Conservation (phyloP, 441 rosid genomes). For the Flueggea neowawraea region DNA sequence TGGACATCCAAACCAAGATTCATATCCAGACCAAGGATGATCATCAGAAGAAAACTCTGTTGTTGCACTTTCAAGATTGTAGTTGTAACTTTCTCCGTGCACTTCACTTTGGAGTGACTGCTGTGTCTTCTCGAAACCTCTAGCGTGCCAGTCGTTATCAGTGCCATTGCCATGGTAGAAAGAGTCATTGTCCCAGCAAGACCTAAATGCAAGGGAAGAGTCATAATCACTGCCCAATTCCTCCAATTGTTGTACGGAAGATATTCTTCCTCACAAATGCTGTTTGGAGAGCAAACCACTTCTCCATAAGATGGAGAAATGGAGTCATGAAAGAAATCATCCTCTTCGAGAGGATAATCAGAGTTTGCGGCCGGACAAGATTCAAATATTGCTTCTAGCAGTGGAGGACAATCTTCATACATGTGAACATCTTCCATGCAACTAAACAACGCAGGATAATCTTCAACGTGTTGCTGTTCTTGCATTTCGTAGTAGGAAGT, state of each 20-base stretch:
- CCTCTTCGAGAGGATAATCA: conserved; percentile 11
- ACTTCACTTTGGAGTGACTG: conserved; percentile 17
- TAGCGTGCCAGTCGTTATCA: not conserved
- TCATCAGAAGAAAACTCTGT: conserved; percentile 14
- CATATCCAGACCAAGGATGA: conserved; percentile 12
- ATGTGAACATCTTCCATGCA: conserved; percentile 1
- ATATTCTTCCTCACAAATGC: conserved; percentile 5
- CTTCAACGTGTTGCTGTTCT: conserved; percentile 4
- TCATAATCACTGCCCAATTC: conserved; percentile 16
- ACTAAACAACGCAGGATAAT: conserved; percentile 10
- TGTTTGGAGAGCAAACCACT: not conserved
- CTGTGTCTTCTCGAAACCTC: conserved; percentile 5
- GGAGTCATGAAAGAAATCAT: conserved; percentile 1
- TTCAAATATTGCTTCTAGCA: conserved; percentile 6
- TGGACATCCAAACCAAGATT: conserved; percentile 16
- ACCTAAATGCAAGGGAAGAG: conserved; percentile 9
- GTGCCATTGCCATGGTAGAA: conserved; percentile 6
- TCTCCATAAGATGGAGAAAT: conserved; percentile 3
- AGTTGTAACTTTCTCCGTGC: not conserved
- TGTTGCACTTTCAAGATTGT: conserved; percentile 11
- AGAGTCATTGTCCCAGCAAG: conserved; percentile 11
- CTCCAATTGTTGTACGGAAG: conserved; percentile 6
- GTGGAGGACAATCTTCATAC: conserved; percentile 2
- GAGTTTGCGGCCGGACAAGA: conserved; percentile 6
- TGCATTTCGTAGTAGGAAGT: conserved; percentile 4